Conservation (phyloP, 23 red algal species). For the Gracilaria caudata region DNA sequence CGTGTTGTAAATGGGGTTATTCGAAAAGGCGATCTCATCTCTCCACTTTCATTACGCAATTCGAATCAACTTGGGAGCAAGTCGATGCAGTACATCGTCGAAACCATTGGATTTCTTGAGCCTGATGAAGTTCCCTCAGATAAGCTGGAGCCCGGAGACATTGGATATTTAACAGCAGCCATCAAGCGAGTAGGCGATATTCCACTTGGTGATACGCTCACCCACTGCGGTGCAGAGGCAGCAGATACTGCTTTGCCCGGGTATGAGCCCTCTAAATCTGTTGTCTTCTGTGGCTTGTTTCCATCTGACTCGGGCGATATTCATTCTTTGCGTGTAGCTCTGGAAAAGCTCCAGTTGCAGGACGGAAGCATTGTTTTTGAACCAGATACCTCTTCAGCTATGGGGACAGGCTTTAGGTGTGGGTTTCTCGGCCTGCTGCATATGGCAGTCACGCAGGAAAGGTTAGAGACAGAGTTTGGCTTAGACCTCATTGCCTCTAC, state of each 20-base stretch:
- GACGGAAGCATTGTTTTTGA: constrained; percentile 80
- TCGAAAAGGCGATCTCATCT: constrained; percentile 62
- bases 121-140: constrained; percentile 50
- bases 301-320: constrained; percentile 63
- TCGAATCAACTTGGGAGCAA: not conserved
- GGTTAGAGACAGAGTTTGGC: constrained; percentile 80
- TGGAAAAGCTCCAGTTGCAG: constrained; percentile 83
- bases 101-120: constrained; percentile 67
- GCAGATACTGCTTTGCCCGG: constrained; percentile 55
- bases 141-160: constrained; percentile 54
- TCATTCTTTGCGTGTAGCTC: constrained; percentile 54
- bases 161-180: constrained; percentile 73
- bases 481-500: constrained; percentile 79
- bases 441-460: constrained; percentile 82
- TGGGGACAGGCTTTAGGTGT: constrained; percentile 87
- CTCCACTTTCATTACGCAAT: constrained; percentile 38
- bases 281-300: constrained; percentile 88
- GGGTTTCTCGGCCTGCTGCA: constrained; percentile 89
- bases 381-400: constrained; percentile 75
- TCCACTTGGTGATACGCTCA: constrained; percentile 89
- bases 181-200: constrained; percentile 65
- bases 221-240: constrained; percentile 39
- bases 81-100: constrained; percentile 43
- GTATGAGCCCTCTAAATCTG: constrained; percentile 59
- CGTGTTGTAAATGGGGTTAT: constrained; percentile 79